These are phyloP conservation scores for Malus hybrid DNA, from an alignment of 331 rosid genomes.

Conservation along the genomic window DNA sequence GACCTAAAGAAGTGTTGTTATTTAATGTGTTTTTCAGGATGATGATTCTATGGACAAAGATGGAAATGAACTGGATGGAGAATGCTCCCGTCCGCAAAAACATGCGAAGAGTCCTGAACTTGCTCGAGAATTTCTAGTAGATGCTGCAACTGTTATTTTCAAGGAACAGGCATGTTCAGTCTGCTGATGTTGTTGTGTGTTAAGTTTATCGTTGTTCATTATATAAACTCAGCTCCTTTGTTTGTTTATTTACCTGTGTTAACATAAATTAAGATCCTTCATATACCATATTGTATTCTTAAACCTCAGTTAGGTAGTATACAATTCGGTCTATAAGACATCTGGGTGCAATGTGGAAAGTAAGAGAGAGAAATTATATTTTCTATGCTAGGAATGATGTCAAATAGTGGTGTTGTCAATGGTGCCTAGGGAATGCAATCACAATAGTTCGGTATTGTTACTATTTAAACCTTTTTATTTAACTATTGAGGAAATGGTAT, in stretches of 20 bases:
- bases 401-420: not conserved
- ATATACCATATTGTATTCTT: not conserved
- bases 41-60: constrained; percentile 93
- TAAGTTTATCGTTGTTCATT: not conserved
- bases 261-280: not conserved
- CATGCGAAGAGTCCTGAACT: constrained; percentile 99
- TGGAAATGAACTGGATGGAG: constrained; percentile 92
- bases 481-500: not conserved
- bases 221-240: not conserved
- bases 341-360: not conserved
- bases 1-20: constrained; percentile 14
- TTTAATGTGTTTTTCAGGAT: constrained; percentile 47
- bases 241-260: not conserved
- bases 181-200: constrained; percentile 6
- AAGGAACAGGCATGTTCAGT: constrained; percentile 80
- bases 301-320: not conserved
- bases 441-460: not conserved
- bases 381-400: not conserved
- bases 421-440: not conserved
- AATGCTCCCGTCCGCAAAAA: constrained; percentile 97
- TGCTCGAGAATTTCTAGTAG: constrained; percentile 93
- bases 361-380: not conserved
- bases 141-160: constrained; percentile 93
- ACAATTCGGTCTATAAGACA: not conserved
- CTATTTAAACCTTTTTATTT: not conserved